Evolutionary conservation across 2,329 filamentous ascomycete species (phyloP).

Genomic region (Byssochlamys sp.): DNA sequence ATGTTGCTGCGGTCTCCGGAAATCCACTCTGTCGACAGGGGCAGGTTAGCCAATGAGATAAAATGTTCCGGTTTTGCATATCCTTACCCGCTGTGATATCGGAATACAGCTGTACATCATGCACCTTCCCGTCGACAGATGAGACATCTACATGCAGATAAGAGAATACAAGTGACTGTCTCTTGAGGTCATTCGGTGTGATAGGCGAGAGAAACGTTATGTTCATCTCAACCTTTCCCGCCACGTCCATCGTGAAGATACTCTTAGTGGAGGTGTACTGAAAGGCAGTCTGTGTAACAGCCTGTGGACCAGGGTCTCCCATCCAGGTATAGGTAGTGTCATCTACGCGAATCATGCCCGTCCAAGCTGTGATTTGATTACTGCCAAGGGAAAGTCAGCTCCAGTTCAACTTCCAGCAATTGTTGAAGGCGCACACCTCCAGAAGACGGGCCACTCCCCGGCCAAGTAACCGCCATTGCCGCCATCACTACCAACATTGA

Average conservation of each 20-base stretch:
- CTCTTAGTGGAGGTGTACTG: slow-evolving; percentile 65
- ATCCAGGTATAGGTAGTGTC: slow-evolving; percentile 57
- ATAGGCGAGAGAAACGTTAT: slow-evolving; percentile 64
- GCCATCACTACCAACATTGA: slow-evolving; percentile 51
- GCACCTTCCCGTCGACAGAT: slow-evolving; percentile 52
- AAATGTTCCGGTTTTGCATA: not conserved
- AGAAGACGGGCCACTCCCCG: slow-evolving; percentile 60
- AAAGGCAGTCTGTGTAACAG: slow-evolving; percentile 50
- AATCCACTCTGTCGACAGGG: slow-evolving; percentile 52
- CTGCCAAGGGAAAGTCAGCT: slow-evolving; percentile 24
- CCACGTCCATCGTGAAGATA: slow-evolving; percentile 59
- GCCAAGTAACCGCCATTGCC: slow-evolving; percentile 58
- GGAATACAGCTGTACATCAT: slow-evolving; percentile 61
- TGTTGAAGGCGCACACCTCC: slow-evolving; percentile 47
- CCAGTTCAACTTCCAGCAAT: not conserved
- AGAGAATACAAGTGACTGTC: slow-evolving; percentile 61
- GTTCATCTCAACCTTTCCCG: slow-evolving; percentile 52
- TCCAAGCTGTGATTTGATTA: slow-evolving; percentile 53
- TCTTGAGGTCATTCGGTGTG: slow-evolving; percentile 54
- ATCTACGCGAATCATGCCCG: slow-evolving; percentile 61
- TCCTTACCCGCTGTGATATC: slow-evolving; percentile 59
- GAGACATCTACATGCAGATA: slow-evolving; percentile 57
- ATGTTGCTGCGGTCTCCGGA: slow-evolving; percentile 50
- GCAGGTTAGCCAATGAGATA: slow-evolving; percentile 3
- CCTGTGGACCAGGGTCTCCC: slow-evolving; percentile 44